phyloP scores from a whole-genome alignment of 2,329 filamentous ascomycete species.

The Phaeosphaeriaceae sp. region DNA sequence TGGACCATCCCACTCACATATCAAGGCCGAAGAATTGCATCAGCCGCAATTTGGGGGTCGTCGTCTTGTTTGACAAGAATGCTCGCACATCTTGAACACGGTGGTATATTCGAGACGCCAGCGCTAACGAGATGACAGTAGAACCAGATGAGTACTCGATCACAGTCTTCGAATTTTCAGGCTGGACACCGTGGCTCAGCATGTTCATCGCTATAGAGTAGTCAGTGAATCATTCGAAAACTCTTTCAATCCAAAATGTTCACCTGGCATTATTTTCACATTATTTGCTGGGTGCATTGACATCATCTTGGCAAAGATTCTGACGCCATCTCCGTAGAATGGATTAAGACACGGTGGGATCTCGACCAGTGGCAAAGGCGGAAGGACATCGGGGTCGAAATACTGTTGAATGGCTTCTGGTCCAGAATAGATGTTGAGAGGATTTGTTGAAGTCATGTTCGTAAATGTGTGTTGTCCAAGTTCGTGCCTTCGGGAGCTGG shows the following conservation, averaged over 20 bases:
- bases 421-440: constrained; percentile 64
- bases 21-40: constrained; percentile 35
- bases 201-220: constrained; percentile 23
- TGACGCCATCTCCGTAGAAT: constrained; percentile 63
- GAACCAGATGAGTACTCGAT: constrained; percentile 30
- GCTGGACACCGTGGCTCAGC: constrained; percentile 19
- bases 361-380: constrained; percentile 68
- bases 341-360: constrained; percentile 65
- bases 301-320: constrained; percentile 72
- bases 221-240: neutral
- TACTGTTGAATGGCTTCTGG: constrained; percentile 64
- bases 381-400: constrained; percentile 64
- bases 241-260: neutral
- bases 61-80: constrained; percentile 30
- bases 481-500: neutral
- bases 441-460: constrained; percentile 17
- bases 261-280: constrained; percentile 68
- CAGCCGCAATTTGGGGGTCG: constrained; percentile 20
- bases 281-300: constrained; percentile 70
- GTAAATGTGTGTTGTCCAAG: neutral
- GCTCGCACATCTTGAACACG: constrained; percentile 23
- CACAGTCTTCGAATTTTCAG: constrained; percentile 22
- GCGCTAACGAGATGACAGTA: constrained; percentile 29
- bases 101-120: constrained; percentile 28
- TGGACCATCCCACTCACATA: constrained; percentile 12